A percentile compares a stretch with the other conserved stretches of the same genome.
These are phyloP conservation scores for Colletotrichum ledebouriae DNA, from an alignment of 2,329 filamentous ascomycete genomes.

Conservation along the genomic window DNA sequence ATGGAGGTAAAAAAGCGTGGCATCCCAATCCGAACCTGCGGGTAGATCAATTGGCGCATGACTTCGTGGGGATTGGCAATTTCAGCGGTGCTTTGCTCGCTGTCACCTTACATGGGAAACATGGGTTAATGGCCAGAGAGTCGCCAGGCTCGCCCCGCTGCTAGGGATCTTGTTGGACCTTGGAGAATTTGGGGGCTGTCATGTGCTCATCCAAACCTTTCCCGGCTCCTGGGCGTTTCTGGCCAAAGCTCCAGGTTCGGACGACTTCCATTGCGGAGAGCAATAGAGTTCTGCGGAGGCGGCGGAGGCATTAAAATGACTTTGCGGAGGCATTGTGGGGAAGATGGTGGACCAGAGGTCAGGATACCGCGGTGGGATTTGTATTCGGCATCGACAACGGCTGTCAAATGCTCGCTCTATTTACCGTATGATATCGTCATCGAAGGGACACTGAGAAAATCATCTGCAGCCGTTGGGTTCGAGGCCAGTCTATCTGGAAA, in stretches of 20 bases:
- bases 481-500: too few species aligned
- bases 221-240: neutral
- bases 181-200: constrained; percentile 8
- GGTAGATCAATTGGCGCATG: constrained; percentile 23
- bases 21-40: neutral
- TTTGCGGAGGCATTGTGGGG: constrained; percentile 39
- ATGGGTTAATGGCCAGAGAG: constrained; percentile 38
- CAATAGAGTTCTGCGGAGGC: constrained; percentile 30
- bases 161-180: constrained; percentile 17
- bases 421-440: neutral
- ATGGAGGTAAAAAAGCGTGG: constrained; percentile 1
- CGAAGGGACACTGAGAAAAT: too few species aligned
- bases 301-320: constrained; percentile 28
- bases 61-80: constrained; percentile 36
- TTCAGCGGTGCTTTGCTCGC: constrained; percentile 39
- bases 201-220: constrained; percentile 2
- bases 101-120: constrained; percentile 32
- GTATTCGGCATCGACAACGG: neutral
- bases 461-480: too few species aligned
- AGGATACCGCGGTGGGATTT: constrained; percentile 16
- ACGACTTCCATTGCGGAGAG: constrained; percentile 25
- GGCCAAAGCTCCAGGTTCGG: constrained; percentile 26
- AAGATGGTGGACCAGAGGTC: constrained; percentile 8
- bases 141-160: constrained; percentile 29
- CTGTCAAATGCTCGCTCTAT: constrained; percentile 20